Base-by-base conservation (phyloP, 1,284 basidiomycete species). In the Ustilago curta region DNA sequence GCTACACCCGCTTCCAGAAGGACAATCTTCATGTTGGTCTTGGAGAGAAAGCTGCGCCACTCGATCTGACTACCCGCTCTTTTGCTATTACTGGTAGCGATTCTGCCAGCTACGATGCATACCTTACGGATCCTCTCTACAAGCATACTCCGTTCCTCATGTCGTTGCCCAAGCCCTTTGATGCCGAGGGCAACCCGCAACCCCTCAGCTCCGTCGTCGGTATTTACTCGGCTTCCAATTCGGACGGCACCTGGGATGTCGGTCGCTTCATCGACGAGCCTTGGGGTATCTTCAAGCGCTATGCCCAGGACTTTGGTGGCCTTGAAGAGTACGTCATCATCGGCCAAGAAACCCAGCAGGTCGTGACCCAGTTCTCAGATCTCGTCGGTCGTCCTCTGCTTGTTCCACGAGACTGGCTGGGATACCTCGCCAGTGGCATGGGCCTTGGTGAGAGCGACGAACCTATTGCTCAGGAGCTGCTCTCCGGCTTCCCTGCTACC, bases 61-160 rank as follows among this genome's bases (percentile, higher is more conserved):
- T 86, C 42, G 85, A 86, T 62, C 74, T 86, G 25, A 81, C 84
- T 1, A 77, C 82, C 32, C 76, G 86, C 23, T 76, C 73, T 0
- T 86, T 86, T 72, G 62, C 75, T 49, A 72, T 86, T 39, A 76
- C 79, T 35, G 85, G 84, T 5, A 83, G 83, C 2, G 86, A 87
- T 58, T 82, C 86, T 8, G 86, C 86, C 1, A 78, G 80, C 39
- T 87, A 87, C 77, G 86, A 87, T 64, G 80, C 86, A 0, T 86
- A 84, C 65, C 73, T 81, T 37, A 79, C 84, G 18, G 86, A 87
- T 63, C 86, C 86, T 53, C 81, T 86, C 50, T 87, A 87, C 83
- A 87, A 87, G 77, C 86, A 87, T 65, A 86, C 86, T 0, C 86
- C 86, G 0, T 87, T 85, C 78, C 78, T 87, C 43, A 82, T 87